A percentile compares a stretch with the other conserved stretches of the same genome.
Conservation (phyloP, 768 basidiomycete species). For the Phaeotremella skinneri region DNA sequence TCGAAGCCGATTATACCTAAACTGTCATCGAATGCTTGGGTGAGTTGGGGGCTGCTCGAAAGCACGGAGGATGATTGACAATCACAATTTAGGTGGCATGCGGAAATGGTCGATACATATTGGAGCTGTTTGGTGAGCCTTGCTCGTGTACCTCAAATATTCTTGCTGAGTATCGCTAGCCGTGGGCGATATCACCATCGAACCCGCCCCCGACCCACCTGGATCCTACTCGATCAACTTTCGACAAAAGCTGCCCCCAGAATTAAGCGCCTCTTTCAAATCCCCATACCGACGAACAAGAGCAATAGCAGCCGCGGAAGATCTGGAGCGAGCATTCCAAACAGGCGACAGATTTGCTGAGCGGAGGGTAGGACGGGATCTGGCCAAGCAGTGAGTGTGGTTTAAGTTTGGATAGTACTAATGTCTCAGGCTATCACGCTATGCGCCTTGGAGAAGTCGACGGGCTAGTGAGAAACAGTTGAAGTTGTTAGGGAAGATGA, state of each 20-base stretch:
- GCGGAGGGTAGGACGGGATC: constrained; percentile 25
- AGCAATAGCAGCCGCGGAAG: constrained; percentile 29
- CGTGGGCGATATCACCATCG: constrained; percentile 32
- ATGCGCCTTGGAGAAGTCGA: constrained; percentile 39
- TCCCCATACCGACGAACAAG: constrained; percentile 16
- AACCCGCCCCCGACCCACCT: constrained; percentile 7
- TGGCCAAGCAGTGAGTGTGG: constrained; percentile 26
- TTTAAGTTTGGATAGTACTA: neutral
- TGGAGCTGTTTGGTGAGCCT: constrained; percentile 35
- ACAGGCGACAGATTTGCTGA: constrained; percentile 38
- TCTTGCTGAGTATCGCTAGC: constrained; percentile 10
- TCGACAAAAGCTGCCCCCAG: constrained; percentile 22
- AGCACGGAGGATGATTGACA: neutral
- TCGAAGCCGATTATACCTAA: constrained; percentile 7
- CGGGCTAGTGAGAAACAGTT: constrained; percentile 31
- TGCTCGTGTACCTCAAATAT: neutral
- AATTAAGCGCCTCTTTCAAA: constrained; percentile 5
- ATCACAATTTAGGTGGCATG: constrained; percentile 42
- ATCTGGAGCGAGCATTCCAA: constrained; percentile 36
- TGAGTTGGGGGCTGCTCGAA: constrained; percentile 51
- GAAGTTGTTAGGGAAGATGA: constrained; percentile 29
- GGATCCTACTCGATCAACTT: constrained; percentile 25
- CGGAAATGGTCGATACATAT: constrained; percentile 11
- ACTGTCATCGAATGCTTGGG: constrained; percentile 38
- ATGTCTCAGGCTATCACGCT: constrained; percentile 26